Evolutionary conservation across 371 early-diverging fungal species (phyloP).

Genomic region (Apophysomyces trapeziformis): DNA sequence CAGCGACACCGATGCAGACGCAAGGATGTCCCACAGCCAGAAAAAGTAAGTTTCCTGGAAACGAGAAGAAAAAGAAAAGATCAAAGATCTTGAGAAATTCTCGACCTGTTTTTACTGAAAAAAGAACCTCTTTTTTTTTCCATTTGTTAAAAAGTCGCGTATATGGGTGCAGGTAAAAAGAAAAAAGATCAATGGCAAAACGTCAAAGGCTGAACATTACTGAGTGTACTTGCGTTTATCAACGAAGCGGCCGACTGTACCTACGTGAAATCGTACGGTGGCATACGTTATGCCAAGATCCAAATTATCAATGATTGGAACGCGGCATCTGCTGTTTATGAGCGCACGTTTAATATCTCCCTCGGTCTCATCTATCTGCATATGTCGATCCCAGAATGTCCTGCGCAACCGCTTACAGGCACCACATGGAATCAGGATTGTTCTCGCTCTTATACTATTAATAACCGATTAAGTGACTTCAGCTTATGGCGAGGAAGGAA

Average conservation of each 20-base stretch:
- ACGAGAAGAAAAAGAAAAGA: no score
- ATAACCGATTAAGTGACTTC: conserved; percentile 86
- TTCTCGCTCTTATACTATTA: conserved; percentile 71
- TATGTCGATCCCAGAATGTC: conserved; percentile 66
- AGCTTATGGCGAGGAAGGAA: conserved; percentile 84
- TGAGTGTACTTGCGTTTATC: neutral
- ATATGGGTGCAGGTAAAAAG: conserved; percentile 43
- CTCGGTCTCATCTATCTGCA: conserved; percentile 86
- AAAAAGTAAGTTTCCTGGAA: conserved; percentile 20
- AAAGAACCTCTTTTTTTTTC: neutral
- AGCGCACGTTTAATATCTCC: conserved; percentile 88
- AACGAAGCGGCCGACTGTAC: conserved; percentile 75
- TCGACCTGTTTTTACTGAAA: no score
- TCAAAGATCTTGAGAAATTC: no score
- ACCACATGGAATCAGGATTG: conserved; percentile 84
- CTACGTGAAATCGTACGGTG: conserved; percentile 64
- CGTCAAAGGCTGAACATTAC: neutral
- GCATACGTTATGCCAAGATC: conserved; percentile 58
- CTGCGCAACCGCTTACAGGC: conserved; percentile 35
- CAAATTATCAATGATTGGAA: conserved; percentile 81
- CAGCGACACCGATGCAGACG: neutral
- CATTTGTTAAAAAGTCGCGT: conserved; percentile 28
- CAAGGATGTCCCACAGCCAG: conserved; percentile 40
- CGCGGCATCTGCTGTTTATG: conserved; percentile 83
- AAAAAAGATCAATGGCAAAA: neutral